Evolutionary conservation across 192 early-diverging fungal genomes (phyloP).

Genomic region (Coemansia sp.): DNA sequence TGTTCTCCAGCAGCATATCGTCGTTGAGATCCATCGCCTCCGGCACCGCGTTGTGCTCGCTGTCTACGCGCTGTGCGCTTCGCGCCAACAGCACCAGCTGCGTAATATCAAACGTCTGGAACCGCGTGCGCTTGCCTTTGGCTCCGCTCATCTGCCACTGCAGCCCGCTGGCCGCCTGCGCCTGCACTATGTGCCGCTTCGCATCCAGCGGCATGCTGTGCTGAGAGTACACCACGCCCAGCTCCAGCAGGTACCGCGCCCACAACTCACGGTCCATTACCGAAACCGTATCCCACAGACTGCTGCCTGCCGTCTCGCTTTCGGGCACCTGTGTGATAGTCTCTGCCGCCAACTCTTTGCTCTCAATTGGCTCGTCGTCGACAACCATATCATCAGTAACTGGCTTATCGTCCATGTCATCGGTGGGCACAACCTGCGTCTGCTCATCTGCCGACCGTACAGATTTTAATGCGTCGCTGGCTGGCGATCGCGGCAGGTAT

Average conservation of each 20-base stretch:
- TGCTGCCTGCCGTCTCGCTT: neutral
- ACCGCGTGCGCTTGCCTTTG: slow-evolving; percentile 86
- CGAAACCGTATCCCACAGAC: slow-evolving; percentile 3
- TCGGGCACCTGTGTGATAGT: neutral
- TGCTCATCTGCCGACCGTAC: neutral
- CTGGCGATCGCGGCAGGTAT: slow-evolving; percentile 17
- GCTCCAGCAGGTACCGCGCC: slow-evolving; percentile 73
- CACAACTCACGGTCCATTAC: slow-evolving; percentile 32
- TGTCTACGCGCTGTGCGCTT: slow-evolving; percentile 55
- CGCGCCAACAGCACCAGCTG: slow-evolving; percentile 91
- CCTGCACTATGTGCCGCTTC: slow-evolving; percentile 59
- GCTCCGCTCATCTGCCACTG: slow-evolving; percentile 86
- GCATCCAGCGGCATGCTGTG: slow-evolving; percentile 70
- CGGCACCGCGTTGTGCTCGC: slow-evolving; percentile 45
- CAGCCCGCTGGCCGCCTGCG: slow-evolving; percentile 76
- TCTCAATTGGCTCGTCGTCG: neutral
- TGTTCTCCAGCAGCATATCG: slow-evolving; percentile 85
- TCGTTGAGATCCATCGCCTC: slow-evolving; percentile 82
- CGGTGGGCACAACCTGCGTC: neutral
- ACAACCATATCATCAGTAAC: neutral
- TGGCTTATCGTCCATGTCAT: neutral
- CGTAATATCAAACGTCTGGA: slow-evolving; percentile 82
- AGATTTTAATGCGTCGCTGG: neutral
- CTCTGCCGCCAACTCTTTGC: neutral
- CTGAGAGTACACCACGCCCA: slow-evolving; percentile 72